Evolutionary conservation across 441 rosid species (phyloP).

Genomic region (Viola pubescens): DNA sequence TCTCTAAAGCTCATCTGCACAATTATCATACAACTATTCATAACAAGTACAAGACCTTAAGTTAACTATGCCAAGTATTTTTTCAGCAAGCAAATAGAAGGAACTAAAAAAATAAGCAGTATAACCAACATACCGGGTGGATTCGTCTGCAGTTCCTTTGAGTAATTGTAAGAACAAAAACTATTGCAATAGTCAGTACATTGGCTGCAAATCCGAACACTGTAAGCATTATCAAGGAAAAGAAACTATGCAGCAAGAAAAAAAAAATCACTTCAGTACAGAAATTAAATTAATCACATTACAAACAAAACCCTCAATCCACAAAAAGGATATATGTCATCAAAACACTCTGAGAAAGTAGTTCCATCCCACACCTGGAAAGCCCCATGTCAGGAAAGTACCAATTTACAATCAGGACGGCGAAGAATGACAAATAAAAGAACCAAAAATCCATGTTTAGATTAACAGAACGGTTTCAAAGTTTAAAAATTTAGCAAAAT

Average conservation of each 20-base stretch:
- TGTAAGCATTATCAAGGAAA: conserved; percentile 48
- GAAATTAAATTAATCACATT: background rate
- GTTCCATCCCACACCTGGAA: conserved; percentile 56
- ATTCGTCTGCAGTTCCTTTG: conserved; percentile 26
- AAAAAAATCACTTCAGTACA: no score
- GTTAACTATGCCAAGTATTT: background rate
- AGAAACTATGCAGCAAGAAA: conserved; percentile 7
- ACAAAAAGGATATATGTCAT: conserved; percentile 60
- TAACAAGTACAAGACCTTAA: background rate
- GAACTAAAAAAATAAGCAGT: background rate
- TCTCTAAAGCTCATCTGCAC: conserved; percentile 40
- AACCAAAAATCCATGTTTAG: background rate
- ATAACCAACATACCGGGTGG: conserved; percentile 32
- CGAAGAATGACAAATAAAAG: background rate
- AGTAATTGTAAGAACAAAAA: conserved; percentile 39
- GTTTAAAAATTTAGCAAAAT: no score
- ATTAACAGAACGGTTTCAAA: background rate
- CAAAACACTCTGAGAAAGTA: conserved; percentile 44
- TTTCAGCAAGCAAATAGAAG: conserved; percentile 9
- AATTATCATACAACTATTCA: conserved; percentile 5
- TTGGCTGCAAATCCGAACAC: conserved; percentile 61
- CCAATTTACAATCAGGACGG: background rate
- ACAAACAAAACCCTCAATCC: conserved; percentile 14
- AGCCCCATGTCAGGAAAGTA: conserved; percentile 1
- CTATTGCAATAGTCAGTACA: conserved; percentile 40